A percentile compares a stretch with the other conserved stretches of the same genome.
phyloP scores from a whole-genome alignment of 352 stramenopile genomes.

The Phytophthora ohioensis region DNA sequence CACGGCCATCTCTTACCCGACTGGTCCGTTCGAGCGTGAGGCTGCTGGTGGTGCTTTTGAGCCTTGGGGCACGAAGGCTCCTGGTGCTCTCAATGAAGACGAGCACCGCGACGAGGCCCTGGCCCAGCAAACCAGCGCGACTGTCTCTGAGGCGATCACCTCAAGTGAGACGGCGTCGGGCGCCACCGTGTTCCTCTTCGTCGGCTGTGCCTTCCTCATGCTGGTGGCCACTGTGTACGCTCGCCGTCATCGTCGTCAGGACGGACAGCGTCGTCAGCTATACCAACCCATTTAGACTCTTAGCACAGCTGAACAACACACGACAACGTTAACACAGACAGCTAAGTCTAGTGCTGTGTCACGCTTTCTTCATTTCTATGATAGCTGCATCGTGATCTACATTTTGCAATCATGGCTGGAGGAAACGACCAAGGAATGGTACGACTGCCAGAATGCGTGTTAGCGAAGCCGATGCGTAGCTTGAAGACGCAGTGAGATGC shows the following conservation, averaged over 20 bases:
- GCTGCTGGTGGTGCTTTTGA: constrained; percentile 34
- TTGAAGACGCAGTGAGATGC: too few species aligned
- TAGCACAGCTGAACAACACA: background rate
- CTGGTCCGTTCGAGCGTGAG: constrained; percentile 59
- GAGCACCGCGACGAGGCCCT: constrained; percentile 21
- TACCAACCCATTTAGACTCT: constrained; percentile 35
- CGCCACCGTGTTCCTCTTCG: constrained; percentile 33
- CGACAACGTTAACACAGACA: too few species aligned
- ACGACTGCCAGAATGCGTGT: too few species aligned
- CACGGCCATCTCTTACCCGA: constrained; percentile 57
- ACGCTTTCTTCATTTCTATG: background rate
- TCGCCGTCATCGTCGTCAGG: constrained; percentile 29
- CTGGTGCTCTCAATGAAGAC: constrained; percentile 16
- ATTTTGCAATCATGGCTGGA: too few species aligned
- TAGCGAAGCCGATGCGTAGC: too few species aligned
- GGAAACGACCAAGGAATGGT: too few species aligned
- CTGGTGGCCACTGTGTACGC: constrained; percentile 32
- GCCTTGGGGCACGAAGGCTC: constrained; percentile 10
- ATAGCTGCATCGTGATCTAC: too few species aligned
- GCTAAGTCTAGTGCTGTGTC: too few species aligned
- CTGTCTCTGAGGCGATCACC: constrained; percentile 26
- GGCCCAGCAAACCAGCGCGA: constrained; percentile 22
- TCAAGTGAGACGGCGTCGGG: constrained; percentile 18
- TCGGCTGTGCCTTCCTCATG: constrained; percentile 36
- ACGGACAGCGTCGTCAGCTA: constrained; percentile 22